phyloP scores from a whole-genome alignment of 345 rosid genomes.

The Gynandropsis gynandra region DNA sequence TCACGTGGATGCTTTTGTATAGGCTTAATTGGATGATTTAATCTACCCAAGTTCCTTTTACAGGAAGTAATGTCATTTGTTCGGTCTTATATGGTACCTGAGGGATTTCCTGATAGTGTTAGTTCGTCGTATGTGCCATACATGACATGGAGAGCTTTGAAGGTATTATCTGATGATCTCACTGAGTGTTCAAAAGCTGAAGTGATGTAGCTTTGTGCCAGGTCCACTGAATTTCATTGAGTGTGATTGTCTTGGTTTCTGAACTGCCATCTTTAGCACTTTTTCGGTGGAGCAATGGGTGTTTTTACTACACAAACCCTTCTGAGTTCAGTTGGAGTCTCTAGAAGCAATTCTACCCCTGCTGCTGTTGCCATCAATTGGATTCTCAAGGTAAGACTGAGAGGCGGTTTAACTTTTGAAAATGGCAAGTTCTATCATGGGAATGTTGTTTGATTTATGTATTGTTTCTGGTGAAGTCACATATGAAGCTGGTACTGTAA shows the following conservation, averaged over 20 bases:
- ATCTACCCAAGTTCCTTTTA: background rate
- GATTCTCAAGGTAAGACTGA: conserved; percentile 76
- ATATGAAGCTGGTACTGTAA: too few species aligned
- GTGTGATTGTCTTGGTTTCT: background rate
- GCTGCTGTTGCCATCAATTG: conserved; percentile 97
- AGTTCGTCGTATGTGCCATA: conserved; percentile 85
- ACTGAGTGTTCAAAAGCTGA: too few species aligned
- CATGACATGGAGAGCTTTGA: conserved; percentile 96
- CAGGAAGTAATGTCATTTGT: conserved; percentile 87
- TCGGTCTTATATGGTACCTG: conserved; percentile 91
- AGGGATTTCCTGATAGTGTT: conserved; percentile 89
- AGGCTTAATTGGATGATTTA: background rate
- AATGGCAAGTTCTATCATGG: too few species aligned
- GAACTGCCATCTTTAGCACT: conserved; percentile 43
- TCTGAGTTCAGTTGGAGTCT: conserved; percentile 82
- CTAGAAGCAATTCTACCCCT: conserved; percentile 59
- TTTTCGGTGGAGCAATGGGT: conserved; percentile 99
- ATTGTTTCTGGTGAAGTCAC: too few species aligned
- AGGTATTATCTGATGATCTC: conserved; percentile 35
- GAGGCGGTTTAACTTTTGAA: too few species aligned
- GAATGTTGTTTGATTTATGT: too few species aligned
- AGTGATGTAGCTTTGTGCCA: too few species aligned
- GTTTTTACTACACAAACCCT: conserved; percentile 96
- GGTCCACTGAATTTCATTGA: background rate
- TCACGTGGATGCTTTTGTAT: too few species aligned